phyloP scores from a whole-genome alignment of 2,329 filamentous ascomycete genomes.

The Cercospora sp. region DNA sequence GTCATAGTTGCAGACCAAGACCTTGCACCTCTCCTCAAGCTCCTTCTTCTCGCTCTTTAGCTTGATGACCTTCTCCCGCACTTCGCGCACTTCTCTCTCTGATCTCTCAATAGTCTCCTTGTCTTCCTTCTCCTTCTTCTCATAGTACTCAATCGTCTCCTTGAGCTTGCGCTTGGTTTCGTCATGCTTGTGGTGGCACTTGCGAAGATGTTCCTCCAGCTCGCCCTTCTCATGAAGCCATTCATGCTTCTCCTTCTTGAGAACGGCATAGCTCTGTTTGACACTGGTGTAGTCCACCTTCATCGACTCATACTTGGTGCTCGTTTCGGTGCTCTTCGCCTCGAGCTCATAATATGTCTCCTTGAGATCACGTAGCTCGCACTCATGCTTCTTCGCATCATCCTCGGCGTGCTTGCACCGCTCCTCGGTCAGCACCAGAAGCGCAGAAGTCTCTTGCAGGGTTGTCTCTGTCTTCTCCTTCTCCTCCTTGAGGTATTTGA shows the following conservation, averaged over 20 bases:
- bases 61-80: neutral
- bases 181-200: constrained; percentile 11
- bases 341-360: constrained; percentile 8
- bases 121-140: constrained; percentile 9
- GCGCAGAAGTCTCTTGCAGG: neutral
- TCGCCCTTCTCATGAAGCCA: constrained; percentile 12
- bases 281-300: neutral
- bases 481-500: constrained; percentile 11
- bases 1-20: constrained; percentile 2
- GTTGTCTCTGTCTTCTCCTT: constrained; percentile 10
- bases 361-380: constrained; percentile 4
- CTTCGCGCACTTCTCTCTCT: constrained; percentile 6
- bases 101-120: constrained; percentile 6
- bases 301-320: constrained; percentile 4
- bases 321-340: constrained; percentile 3
- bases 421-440: neutral
- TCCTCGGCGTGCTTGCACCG: constrained; percentile 13
- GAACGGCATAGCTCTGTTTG: constrained; percentile 2
- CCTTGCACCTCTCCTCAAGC: constrained; percentile 8
- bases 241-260: constrained; percentile 13
- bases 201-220: constrained; percentile 10
- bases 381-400: constrained; percentile 5
- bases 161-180: constrained; percentile 8
- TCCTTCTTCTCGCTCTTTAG: constrained; percentile 11
- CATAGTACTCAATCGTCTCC: constrained; percentile 7